A percentile compares a stretch with the other conserved stretches of the same genome.
Conservation (phyloP, 139 green algal species). For the Tetraselmis chui region DNA sequence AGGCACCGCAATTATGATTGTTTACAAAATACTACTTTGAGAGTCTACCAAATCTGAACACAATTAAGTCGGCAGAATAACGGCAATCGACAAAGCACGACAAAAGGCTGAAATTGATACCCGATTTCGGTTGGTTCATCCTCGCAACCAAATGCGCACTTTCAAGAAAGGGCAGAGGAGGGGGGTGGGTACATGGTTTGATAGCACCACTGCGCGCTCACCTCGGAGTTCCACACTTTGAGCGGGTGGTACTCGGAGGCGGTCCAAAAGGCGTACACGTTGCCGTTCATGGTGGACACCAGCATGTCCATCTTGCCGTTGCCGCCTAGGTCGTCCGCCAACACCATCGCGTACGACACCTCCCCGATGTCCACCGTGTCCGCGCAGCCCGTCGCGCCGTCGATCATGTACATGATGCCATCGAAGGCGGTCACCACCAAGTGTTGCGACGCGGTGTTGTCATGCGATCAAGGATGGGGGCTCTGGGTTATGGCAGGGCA, state of each 20-base stretch:
- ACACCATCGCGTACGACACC: constrained; percentile 74
- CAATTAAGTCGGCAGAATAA: too few relatives aligned
- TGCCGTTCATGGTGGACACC: constrained; percentile 90
- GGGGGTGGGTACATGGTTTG: background rate
- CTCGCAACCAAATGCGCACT: too few relatives aligned
- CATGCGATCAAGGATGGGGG: background rate
- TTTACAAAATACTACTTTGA: too few relatives aligned
- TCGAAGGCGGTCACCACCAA: constrained; percentile 84
- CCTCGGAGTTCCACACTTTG: constrained; percentile 53
- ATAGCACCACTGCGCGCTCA: constrained; percentile 9
- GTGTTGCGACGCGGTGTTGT: constrained; percentile 39
- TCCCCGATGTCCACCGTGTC: constrained; percentile 90
- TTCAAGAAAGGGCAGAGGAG: too few relatives aligned
- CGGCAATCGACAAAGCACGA: too few relatives aligned
- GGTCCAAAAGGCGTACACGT: constrained; percentile 83
- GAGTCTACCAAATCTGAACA: too few relatives aligned
- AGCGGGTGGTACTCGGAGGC: constrained; percentile 66
- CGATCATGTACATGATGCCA: constrained; percentile 83
- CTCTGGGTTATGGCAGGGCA: constrained; percentile 26
- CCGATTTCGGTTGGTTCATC: too few relatives aligned
- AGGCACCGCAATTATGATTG: too few relatives aligned
- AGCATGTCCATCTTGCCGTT: constrained; percentile 79
- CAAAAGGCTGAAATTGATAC: too few relatives aligned
- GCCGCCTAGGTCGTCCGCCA: constrained; percentile 85
- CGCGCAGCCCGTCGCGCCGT: constrained; percentile 70